A percentile compares a stretch with the other conserved stretches of the same genome.
Conservation (phyloP, 2,329 filamentous ascomycete species). For the Penicillium sp. region DNA sequence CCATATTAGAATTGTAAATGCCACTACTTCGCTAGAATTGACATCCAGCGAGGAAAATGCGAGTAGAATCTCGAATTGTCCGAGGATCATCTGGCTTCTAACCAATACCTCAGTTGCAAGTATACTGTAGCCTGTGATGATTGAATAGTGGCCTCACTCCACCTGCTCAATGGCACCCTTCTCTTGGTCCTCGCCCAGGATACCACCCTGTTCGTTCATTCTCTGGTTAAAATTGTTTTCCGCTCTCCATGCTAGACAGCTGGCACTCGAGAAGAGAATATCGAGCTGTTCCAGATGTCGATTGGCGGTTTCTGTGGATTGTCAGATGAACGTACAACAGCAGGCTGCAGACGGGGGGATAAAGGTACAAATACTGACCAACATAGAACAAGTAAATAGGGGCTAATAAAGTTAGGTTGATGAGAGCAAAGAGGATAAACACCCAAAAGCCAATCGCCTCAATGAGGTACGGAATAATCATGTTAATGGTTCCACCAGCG, state of each 20-base stretch:
- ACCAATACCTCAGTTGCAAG: too few species aligned
- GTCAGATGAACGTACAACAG: too few species aligned
- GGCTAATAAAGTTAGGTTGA: conserved; percentile 28
- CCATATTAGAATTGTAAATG: too few species aligned
- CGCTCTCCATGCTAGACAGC: conserved; percentile 24
- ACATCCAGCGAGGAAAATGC: too few species aligned
- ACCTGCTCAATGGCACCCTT: conserved; percentile 8
- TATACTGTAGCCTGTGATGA: too few species aligned
- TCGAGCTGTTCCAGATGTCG: conserved; percentile 27
- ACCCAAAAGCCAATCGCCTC: conserved; percentile 32
- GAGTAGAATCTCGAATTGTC: too few species aligned
- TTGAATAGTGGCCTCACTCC: too few species aligned
- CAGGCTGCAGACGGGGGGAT: too few species aligned
- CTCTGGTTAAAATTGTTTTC: conserved; percentile 22
- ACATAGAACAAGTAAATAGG: conserved; percentile 31
- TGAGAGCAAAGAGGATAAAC: conserved; percentile 33
- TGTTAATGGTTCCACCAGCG: conserved; percentile 29
- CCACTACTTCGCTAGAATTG: too few species aligned
- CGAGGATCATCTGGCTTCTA: too few species aligned
- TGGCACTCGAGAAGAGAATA: conserved; percentile 27
- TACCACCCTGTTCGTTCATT: conserved; percentile 9
- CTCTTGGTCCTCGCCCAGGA: conserved; percentile 4
- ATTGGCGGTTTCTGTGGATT: conserved; percentile 24
- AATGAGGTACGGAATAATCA: conserved; percentile 37
- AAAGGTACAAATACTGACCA: conserved; percentile 9